phyloP scores from a whole-genome alignment of 1,284 basidiomycete species.

The Exobasidium rhododendri region DNA sequence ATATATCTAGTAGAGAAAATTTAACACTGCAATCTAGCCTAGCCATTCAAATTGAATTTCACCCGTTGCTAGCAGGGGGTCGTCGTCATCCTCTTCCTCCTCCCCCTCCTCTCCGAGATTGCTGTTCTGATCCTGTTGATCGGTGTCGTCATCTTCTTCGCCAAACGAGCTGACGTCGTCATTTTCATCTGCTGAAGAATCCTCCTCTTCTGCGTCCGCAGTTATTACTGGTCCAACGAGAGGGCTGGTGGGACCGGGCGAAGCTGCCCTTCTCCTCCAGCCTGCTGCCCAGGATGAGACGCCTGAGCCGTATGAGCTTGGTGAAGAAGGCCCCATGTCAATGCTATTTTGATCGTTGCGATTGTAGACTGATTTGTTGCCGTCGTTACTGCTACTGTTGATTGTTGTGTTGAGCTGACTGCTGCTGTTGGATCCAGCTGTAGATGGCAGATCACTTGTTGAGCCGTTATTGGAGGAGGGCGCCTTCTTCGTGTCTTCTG shows the following conservation, averaged over 20 bases:
- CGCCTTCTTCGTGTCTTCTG: neutral
- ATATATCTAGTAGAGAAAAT: neutral
- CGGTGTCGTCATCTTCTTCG: conserved; percentile 27
- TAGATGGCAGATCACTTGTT: neutral
- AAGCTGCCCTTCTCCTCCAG: conserved; percentile 31
- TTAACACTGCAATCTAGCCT: conserved; percentile 1
- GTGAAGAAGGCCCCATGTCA: conserved; percentile 13
- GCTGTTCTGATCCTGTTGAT: conserved; percentile 25
- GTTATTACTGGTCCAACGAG: conserved; percentile 32
- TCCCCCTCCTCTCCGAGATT: conserved; percentile 8
- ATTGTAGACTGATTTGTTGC: too few relatives aligned
- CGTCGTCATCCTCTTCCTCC: conserved; percentile 40
- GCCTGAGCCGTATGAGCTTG: conserved; percentile 17
- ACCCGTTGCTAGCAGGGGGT: conserved; percentile 44
- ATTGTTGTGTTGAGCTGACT: neutral
- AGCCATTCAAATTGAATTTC: conserved; percentile 47
- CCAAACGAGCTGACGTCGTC: conserved; percentile 18
- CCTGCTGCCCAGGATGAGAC: conserved; percentile 28
- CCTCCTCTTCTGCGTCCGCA: conserved; percentile 16
- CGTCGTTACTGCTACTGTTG: conserved; percentile 3
- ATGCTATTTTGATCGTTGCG: too few relatives aligned
- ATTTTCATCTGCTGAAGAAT: conserved; percentile 16
- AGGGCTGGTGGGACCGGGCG: conserved; percentile 23
- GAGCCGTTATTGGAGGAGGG: neutral
- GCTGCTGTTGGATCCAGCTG: conserved; percentile 9